Base-by-base conservation (phyloP, 345 rosid genomes). In the Acer yangbiense region DNA sequence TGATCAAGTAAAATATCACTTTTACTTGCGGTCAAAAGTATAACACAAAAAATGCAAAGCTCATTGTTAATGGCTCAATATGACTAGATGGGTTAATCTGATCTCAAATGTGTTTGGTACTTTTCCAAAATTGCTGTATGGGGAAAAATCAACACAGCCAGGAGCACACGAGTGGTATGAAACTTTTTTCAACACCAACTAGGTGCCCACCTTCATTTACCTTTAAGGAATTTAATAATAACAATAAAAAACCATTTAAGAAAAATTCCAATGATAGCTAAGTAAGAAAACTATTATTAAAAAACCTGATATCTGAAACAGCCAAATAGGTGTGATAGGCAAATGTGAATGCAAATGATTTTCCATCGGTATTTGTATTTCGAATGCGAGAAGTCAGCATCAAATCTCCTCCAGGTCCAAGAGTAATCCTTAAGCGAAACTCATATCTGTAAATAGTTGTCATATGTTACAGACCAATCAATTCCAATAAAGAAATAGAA, bases 361-460 rank as follows among this genome's bases (percentile, higher is more conserved):
- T 89, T 76, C 90, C 92, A 87, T 89, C 90, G 39, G 80, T 74
- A 35, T 78, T 89, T 70, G 84, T 89, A 79, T 89, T 89, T 76
- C 92, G 82, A 20, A 89, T 83, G 39, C 92, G 90, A 55, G 90
- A 87, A 75, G 92, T 89, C 88, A 87, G 76, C 89, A 82, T 82
- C 83, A 89, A 76, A 87, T 89, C 92, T 79, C 90, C 92, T 4
- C 85, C 87, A 54, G 86, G 83, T 50, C 92, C 87, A 79, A 89
- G 78, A 55, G 92, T 79, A 25, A 89, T 79, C 85, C 92, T 84
- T 75, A 89, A 69, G 39, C 90, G 89, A 78, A 83, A 89, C 77
- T 89, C 92, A 20, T 76, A 89, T 78, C 92, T 89, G 75, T 75
- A 75, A 50, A 68, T 17, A 63, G 35, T 60, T 23, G 60, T 64